Evolutionary conservation across 73 alveolate species (phyloP), one percentile per base, ranked within the genome.

Genomic region (Tetrahymena elliotti): DNA sequence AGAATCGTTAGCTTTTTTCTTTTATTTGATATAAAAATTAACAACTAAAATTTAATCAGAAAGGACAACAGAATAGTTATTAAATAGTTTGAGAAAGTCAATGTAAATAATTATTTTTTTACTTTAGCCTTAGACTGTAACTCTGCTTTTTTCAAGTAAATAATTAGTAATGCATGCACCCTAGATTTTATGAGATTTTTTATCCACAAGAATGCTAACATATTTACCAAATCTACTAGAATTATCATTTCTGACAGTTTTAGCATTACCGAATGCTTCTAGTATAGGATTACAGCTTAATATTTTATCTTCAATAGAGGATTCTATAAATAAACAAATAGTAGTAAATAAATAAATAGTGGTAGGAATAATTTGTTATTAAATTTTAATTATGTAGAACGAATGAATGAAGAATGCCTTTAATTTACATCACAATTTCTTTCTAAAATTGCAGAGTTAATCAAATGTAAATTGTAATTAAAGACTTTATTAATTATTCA

Each of bases 231-330:
- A 99, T 96, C 99, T 97, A 37, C 99, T 95, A 20, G 99, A 97
- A 95, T 98, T 98, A 95, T 98, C 98, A 96, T 98, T 98, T 93
- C 98, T 98, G 38, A 98, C 96, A 37, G 99, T 98, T 93, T 98
- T 98, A 1, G 99, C 99, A 96, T 99, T 99, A 33, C 99, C 99
- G 96, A 99, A 99, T 7, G 99, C 99, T 95, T 99, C 99, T 84
- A 99, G 96, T 22, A 99, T 95, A 27, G 99, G 99, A 96, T 99
- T 99, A 36, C 99, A 98, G 94, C 99, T 99, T 52, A 99, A 96
- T 53, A 99, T 98, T 95, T 98, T 96, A 93, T 98, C 99, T 96
- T 98, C 99, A 15, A 99, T 97, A 84, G 98, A 96, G 20, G 52
- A 35, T 35, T 84, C 93, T 38, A 93, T 93, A 47, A 27, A 53